phyloP scores from a whole-genome alignment of 164 flowering plant species.

The Umbellularia californica region DNA sequence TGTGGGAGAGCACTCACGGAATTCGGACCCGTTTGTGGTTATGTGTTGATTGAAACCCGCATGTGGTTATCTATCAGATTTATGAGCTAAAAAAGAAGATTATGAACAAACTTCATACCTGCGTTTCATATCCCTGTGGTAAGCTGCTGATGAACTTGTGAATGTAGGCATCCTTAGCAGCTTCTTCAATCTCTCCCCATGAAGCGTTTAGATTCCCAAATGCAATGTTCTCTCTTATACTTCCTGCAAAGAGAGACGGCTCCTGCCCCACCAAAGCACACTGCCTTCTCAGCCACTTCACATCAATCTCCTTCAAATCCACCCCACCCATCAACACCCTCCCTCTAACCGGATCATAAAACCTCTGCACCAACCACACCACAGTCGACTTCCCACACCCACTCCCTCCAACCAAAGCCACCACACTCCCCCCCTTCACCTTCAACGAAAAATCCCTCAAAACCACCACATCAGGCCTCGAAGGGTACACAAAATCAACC shows the following conservation, averaged over 20 bases:
- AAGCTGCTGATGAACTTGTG: conserved; percentile 66
- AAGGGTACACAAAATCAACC: conserved; percentile 68
- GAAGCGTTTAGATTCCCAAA: conserved; percentile 63
- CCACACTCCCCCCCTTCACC: conserved; percentile 56
- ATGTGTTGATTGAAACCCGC: too few relatives aligned
- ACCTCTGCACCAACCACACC: conserved; percentile 64
- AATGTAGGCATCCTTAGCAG: conserved; percentile 65
- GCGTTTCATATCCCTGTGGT: conserved; percentile 79
- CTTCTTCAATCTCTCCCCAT: conserved; percentile 70
- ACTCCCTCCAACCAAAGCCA: conserved; percentile 71
- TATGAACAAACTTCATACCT: conserved; percentile 10
- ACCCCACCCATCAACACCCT: conserved; percentile 49
- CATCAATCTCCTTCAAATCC: conserved; percentile 55
- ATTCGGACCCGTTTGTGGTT: too few relatives aligned
- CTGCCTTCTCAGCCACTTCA: conserved; percentile 67
- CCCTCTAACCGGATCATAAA: conserved; percentile 67
- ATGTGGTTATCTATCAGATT: too few relatives aligned
- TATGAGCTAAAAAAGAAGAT: too few relatives aligned
- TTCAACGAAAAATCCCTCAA: conserved; percentile 50
- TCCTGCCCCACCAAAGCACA: conserved; percentile 76
- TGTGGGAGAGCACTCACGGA: too few relatives aligned
- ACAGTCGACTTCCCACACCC: conserved; percentile 81
- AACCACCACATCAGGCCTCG: conserved; percentile 53
- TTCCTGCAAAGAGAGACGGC: conserved; percentile 70
- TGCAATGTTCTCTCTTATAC: conserved; percentile 63